Percentiles rank a stretch among this genome's conserved stretches.
Evolutionary conservation across 345 rosid species (phyloP).

Genomic region (Gossypium arboreum): DNA sequence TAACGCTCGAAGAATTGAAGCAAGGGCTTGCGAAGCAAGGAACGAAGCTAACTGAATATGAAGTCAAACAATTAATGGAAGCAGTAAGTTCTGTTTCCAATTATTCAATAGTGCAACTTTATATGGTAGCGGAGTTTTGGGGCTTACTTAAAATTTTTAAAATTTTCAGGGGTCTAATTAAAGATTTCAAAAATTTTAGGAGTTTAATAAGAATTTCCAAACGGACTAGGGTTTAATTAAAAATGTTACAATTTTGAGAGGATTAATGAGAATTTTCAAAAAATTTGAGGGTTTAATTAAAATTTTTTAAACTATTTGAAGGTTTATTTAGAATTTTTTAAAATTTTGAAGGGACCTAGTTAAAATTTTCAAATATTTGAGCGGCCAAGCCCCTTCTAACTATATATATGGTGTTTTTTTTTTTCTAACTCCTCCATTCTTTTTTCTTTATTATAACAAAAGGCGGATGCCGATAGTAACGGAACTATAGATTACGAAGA

Average conservation of each 20-base stretch:
- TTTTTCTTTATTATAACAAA: not conserved
- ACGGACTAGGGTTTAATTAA: too few species aligned
- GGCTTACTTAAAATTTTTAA: too few species aligned
- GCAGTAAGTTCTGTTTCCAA: constrained; percentile 53
- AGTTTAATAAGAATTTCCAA: too few species aligned
- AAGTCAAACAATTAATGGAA: constrained; percentile 86
- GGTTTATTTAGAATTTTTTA: too few species aligned
- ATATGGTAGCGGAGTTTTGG: too few species aligned
- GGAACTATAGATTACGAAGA: constrained; percentile 78
- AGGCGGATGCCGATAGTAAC: constrained; percentile 91
- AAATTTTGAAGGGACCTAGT: too few species aligned
- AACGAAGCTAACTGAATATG: constrained; percentile 71
- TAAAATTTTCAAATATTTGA: not conserved
- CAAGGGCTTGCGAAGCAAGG: constrained; percentile 92
- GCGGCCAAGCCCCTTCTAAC: too few species aligned
- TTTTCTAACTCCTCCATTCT: not conserved
- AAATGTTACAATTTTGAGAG: too few species aligned
- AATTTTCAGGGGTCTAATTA: too few species aligned
- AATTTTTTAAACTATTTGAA: too few species aligned
- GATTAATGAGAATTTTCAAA: not conserved
- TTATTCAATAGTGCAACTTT: not conserved
- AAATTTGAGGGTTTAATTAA: too few species aligned
- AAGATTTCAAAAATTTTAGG: too few species aligned
- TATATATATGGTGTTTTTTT: not conserved
- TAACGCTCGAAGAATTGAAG: constrained; percentile 86